Conservation (phyloP, 768 basidiomycete species). For the Galerina marginata region DNA sequence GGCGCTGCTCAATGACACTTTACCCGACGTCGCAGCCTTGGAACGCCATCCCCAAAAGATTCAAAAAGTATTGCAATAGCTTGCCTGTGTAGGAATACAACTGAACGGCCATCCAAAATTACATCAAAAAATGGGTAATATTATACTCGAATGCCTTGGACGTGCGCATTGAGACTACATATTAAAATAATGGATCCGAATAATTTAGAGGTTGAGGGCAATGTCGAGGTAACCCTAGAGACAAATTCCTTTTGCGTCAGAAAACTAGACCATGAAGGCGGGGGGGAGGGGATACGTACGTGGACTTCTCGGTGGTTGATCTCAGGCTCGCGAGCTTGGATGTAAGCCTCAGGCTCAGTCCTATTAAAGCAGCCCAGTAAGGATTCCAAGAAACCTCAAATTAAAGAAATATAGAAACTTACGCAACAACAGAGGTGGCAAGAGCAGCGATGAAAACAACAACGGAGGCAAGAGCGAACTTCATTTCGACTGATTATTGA, state of each 20-base stretch:
- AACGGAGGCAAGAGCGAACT: conserved; percentile 3
- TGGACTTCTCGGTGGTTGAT: conserved; percentile 6
- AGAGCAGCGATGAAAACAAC: conserved; percentile 1
- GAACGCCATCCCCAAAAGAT: no score
- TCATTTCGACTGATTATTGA: not conserved
- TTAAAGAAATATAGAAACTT: not conserved
- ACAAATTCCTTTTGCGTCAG: not conserved
- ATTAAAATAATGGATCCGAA: not conserved
- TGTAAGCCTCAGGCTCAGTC: not conserved
- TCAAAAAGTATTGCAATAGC: no score
- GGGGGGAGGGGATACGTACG: not conserved
- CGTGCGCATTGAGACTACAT: not conserved
- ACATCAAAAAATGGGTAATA: not conserved
- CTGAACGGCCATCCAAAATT: not conserved
- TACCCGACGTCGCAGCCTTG: no score
- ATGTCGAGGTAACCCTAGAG: conserved; percentile 14
- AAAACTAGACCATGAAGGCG: not conserved
- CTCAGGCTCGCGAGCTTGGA: not conserved
- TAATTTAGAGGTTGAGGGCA: conserved; percentile 2
- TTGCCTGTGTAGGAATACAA: no score
- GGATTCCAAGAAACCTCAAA: not conserved
- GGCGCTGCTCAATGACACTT: no score
- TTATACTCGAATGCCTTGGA: not conserved
- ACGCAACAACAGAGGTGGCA: conserved; percentile 3
- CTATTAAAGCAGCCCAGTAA: not conserved